Base-by-base conservation (phyloP, 176 grass and related monocot species). In the Zea luxurians region DNA sequence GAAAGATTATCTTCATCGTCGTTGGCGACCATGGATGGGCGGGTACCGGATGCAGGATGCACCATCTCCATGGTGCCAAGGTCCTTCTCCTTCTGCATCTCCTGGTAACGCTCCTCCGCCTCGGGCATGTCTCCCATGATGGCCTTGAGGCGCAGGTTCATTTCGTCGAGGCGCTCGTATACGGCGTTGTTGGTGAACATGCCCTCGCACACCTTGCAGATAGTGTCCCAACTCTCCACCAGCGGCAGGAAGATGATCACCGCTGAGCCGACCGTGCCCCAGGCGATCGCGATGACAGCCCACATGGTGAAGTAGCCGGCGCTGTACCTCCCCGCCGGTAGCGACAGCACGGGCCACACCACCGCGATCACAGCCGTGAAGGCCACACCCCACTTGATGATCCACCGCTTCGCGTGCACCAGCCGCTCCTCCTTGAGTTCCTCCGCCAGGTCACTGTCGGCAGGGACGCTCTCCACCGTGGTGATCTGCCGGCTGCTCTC, bases 381-480 rank as follows among this genome's bases (percentile, higher is more conserved):
- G 78, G 34, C 91, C 20, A 88, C 37, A 10, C 91, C 91, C 91
- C 91, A 93, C 79, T 83, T 87, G n/a, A 93, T 40, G 76, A 93
- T 93, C 91, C 91, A 90, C 80, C 61, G 70, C 85, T 93, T 93
- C 2, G 88, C 91, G 46, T 64, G 75, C 78, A 88, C 52, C 68
- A 90, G 82, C 54, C 84, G 86, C 70, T 93, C 91, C 46, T 93
- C 91, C 82, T 87, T 88, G 63, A 88, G 84, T 85, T 93, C 91
- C 68, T 78, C 76, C 35, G 47, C 76, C 9, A 78, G 9, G 3
- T 70, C 78, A 45, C 68, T 79, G 70, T 83, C 18, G 42, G 6
- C 55, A 15, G 75, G 53, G 41, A 88, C 74, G 62, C 52, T 80
- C 84, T 93, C 91, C 15, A 93, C 91, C 49, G 73, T 81, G 53